phyloP scores from a whole-genome alignment of 2,329 filamentous ascomycete genomes.

The Phaeosphaeriaceae sp. region DNA sequence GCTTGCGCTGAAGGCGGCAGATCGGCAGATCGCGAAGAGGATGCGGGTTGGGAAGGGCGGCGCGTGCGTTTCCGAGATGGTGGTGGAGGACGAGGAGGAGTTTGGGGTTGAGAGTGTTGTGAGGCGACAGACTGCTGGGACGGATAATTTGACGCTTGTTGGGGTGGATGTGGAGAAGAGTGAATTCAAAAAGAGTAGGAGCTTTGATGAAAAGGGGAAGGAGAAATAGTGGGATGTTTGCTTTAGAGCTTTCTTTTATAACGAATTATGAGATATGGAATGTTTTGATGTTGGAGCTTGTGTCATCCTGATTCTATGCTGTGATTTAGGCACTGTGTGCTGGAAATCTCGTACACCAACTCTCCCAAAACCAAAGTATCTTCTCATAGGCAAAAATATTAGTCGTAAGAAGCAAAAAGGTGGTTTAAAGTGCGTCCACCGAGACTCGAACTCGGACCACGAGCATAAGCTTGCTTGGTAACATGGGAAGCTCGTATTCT shows the following conservation, averaged over 20 bases:
- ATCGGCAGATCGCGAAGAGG: background rate
- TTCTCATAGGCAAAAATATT: background rate
- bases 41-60: background rate
- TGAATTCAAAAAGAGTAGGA: background rate
- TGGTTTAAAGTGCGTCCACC: constrained; percentile 20
- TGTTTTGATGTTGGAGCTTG: too few relatives aligned
- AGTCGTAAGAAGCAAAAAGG: constrained; percentile 1
- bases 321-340: too few relatives aligned
- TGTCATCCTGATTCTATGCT: too few relatives aligned
- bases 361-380: too few relatives aligned
- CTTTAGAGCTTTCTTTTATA: too few relatives aligned
- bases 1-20: background rate
- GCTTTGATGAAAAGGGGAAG: too few relatives aligned
- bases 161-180: constrained; percentile 1
- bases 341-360: too few relatives aligned
- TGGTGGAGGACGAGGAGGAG: background rate
- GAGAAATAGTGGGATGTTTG: too few relatives aligned
- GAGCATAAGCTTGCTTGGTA: constrained; percentile 20
- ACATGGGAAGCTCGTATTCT: constrained; percentile 41
- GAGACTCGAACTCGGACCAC: constrained; percentile 37
- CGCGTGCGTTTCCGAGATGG: background rate
- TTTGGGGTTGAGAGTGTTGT: background rate
- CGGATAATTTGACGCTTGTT: constrained; percentile 3
- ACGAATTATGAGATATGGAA: too few relatives aligned
- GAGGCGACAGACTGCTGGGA: constrained; percentile 1